Evolutionary conservation across 257 asterid genomes (phyloP).

Genomic region (Buddleja alternifolia): DNA sequence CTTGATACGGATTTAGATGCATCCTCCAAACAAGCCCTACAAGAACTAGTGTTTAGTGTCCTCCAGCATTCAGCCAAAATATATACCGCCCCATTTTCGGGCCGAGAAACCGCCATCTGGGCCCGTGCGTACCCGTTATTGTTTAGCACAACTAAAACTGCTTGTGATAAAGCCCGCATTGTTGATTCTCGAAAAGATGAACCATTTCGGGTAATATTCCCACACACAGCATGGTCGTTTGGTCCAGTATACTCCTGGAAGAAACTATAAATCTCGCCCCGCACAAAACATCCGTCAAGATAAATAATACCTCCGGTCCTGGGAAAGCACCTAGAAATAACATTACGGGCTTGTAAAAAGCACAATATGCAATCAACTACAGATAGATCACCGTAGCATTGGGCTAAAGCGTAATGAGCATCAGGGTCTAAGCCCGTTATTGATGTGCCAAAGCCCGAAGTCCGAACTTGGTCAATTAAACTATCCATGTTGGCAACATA

Average conservation of each 20-base stretch:
- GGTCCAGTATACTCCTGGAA: conserved; percentile 42
- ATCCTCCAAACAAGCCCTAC: conserved; percentile 42
- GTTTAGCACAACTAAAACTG: conserved; percentile 35
- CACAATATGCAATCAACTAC: conserved; percentile 53
- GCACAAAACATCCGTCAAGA: conserved; percentile 64
- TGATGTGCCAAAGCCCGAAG: conserved; percentile 44
- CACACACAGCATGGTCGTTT: conserved; percentile 36
- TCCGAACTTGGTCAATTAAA: conserved; percentile 51
- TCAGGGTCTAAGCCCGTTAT: conserved; percentile 44
- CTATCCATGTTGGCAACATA: conserved; percentile 52
- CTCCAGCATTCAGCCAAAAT: conserved; percentile 51
- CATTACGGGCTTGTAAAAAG: conserved; percentile 54
- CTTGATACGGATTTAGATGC: conserved; percentile 38
- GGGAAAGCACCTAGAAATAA: conserved; percentile 57
- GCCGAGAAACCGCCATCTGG: conserved; percentile 25
- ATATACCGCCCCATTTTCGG: conserved; percentile 31
- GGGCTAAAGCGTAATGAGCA: conserved; percentile 48
- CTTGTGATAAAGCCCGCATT: conserved; percentile 35
- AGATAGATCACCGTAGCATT: conserved; percentile 66
- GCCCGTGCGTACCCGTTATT: conserved; percentile 38
- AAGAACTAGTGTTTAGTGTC: conserved; percentile 33
- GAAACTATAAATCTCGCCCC: conserved; percentile 53
- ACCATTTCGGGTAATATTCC: conserved; percentile 35
- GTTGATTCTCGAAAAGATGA: conserved; percentile 25
- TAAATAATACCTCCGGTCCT: conserved; percentile 47